Base-by-base conservation (phyloP, 2,329 filamentous ascomycete genomes). In the Pseudogymnoascus sp. region DNA sequence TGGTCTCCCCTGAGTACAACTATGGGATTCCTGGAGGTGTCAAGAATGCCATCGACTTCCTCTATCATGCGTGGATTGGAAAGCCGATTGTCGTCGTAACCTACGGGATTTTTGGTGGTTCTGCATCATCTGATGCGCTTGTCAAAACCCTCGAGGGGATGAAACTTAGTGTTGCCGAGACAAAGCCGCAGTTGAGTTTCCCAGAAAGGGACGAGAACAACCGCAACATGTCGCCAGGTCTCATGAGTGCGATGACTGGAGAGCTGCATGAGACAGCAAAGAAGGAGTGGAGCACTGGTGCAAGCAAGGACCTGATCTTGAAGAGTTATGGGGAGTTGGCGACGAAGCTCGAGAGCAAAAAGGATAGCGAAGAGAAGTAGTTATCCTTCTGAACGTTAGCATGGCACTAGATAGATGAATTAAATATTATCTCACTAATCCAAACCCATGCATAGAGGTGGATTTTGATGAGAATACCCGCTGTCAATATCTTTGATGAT, bases 11-110 rank as follows among this genome's bases (percentile, higher is more conserved):
- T 1, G 78, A 83, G 70, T 87, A 86, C 69, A 86, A 87, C 74
- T 80, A 75, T 70, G 78, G 81, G 23, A 73, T 84, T 5, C 75
- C 83, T 0, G 83, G 79, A 0, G 77, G 75, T 6, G 72, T 83
- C 59, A 87, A 87, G 75, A 88, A 86, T 69, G 83, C 84, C 5
- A 78, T 88, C 63, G 85, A 87, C 70, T 87, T 84, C 68, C 76
- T 88, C 0, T 80, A 77, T 67, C 74, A 85, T 67, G 83, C 86
- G 69, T 86, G 82, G 81, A 77, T 72, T 23, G 81, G 78, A 7
- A 86, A 86, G 70, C 80, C 82, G 0, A 77, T 77, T 17, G 73
- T 75, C 56, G 75, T 86, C 63, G 77, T 87, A 26, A 81, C 77
- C 63, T 86, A 86, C 72, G 83, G 84, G 4, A 77, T 77, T 0